A percentile compares a stretch with the other conserved stretches of the same genome.
These are phyloP conservation scores for Eutrema japonicum DNA, from an alignment of 345 rosid species.

Conservation along the genomic window DNA sequence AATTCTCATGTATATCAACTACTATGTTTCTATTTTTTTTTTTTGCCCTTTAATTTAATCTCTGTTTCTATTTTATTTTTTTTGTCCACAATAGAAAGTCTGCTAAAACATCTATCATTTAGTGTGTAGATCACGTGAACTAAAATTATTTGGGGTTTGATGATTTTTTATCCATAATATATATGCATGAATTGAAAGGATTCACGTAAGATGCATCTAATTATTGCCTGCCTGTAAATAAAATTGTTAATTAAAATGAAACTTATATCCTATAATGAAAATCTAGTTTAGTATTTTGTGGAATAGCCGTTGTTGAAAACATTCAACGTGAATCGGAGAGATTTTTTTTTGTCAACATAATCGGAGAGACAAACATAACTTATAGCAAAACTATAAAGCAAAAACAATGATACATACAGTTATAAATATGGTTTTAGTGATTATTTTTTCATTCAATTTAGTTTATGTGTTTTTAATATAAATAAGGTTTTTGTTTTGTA, in stretches of 20 bases:
- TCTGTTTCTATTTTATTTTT: neutral
- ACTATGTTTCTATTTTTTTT: too few relatives aligned
- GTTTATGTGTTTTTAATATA: too few relatives aligned
- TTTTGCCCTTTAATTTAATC: neutral
- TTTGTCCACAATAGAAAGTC: slow-evolving; percentile 15
- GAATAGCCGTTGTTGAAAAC: neutral
- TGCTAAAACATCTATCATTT: slow-evolving; percentile 4
- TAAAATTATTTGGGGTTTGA: neutral
- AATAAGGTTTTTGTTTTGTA: too few relatives aligned
- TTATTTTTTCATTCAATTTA: too few relatives aligned
- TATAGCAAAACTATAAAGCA: too few relatives aligned
- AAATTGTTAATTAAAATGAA: neutral
- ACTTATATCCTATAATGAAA: neutral
- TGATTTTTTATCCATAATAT: slow-evolving; percentile 1
- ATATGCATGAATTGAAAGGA: neutral
- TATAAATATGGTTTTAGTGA: too few relatives aligned
- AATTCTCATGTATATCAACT: slow-evolving; percentile 18
- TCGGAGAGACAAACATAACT: too few relatives aligned
- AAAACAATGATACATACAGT: too few relatives aligned
- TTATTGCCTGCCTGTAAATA: neutral
- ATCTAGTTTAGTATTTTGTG: neutral
- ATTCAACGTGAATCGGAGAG: neutral
- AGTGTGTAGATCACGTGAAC: slow-evolving; percentile 3
- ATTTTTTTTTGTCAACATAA: too few relatives aligned
- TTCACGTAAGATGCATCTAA: neutral